Conservation (phyloP, 192 early-diverging fungal species). For the Backusella mclennaniae region DNA sequence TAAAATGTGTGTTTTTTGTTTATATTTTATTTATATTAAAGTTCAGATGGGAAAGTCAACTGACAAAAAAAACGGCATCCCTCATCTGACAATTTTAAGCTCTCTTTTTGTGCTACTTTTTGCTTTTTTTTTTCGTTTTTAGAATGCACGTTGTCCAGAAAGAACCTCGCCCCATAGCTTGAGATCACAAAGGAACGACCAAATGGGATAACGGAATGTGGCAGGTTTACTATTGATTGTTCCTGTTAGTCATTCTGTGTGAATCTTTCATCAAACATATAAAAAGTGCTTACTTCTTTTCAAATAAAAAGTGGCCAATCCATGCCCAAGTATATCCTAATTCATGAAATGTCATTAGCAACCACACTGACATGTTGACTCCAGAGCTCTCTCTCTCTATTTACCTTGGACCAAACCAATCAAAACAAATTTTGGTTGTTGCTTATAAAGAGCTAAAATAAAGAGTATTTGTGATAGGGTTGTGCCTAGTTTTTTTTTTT, state of each 20-base stretch:
- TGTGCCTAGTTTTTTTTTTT: conserved; percentile 2
- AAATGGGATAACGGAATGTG: conserved; percentile 70
- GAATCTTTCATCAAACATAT: background rate
- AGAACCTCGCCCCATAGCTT: conserved; percentile 51
- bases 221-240: conserved; percentile 57
- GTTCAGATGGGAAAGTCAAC: background rate
- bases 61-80: background rate
- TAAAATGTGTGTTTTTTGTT: background rate
- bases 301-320: conserved; percentile 67
- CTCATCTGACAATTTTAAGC: no score
- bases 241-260: background rate
- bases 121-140: conserved; percentile 14
- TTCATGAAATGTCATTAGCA: background rate
- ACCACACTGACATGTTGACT: background rate
- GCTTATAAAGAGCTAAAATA: conserved; percentile 17
- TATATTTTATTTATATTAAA: background rate
- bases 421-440: conserved; percentile 35
- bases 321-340: conserved; percentile 64
- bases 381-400: background rate
- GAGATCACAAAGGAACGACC: conserved; percentile 56
- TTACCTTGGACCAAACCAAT: conserved; percentile 40
- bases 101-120: background rate
- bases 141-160: conserved; percentile 41
- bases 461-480: conserved; percentile 22
- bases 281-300: conserved; percentile 38